Evolutionary conservation across 805 yeast genomes (phyloP), one percentile per base, ranked within the genome.

Genomic region (Scheffersomyces ergatensis): DNA sequence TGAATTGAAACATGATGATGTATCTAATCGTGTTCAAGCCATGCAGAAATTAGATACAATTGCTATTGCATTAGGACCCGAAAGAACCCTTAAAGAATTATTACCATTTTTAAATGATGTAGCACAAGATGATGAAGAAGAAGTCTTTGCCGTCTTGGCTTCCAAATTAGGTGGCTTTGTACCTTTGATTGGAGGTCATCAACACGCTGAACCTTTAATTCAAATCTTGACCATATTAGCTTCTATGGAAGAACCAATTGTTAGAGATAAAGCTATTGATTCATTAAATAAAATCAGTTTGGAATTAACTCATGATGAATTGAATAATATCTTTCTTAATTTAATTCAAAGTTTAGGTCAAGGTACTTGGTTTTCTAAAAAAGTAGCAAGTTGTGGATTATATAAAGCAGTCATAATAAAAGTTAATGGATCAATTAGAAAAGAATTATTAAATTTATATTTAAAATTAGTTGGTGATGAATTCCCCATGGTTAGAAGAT

Each of bases 91-190:
- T 44, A 76, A 77, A 35, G 99, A 93, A 61, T 75, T 93, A 57
- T 72, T 93, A 39, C 97, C 98, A 27, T 93, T 92, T 56, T 74
- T 93, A 46, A 88, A 83, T 50, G 90, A 85, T 46, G 93, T 85
- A 19, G 89, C 90, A 8, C 93, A 87, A 50, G 99, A 93, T 54
- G 99, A 95, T 61, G 99, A 93, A 66, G 99, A 93, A 64, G 99
- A 93, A 66, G 96, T 93, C 5, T 84, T 92, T 64, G 88, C 97
- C 1, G 92, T 89, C 16, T 76, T 95, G 47, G 97, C 97, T 3
- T 88, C 85, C 52, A 92, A 90, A 70, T 69, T 93, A 52, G 96
- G 95, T 16, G 78, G 79, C 42, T 92, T 93, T 61, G 81, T 89
- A 26, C 95, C 97, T 4, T 78, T 81, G 44, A 81, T 93, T 42